A percentile compares a stretch with the other conserved stretches of the same genome.
Evolutionary conservation across 2,329 filamentous ascomycete genomes (phyloP).

Genomic region (Leptographium lundbergii): DNA sequence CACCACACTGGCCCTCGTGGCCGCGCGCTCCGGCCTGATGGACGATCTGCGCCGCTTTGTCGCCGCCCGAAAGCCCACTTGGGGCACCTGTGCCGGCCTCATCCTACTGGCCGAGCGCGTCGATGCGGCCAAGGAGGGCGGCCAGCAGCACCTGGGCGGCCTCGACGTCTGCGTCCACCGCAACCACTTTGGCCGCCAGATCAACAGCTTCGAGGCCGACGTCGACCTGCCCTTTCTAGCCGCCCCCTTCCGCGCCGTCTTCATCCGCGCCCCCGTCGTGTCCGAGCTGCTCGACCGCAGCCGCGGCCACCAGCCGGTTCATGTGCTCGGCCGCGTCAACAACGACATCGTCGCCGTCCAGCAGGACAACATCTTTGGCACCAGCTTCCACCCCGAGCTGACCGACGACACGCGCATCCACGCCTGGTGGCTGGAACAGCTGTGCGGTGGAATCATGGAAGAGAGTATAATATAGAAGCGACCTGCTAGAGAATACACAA

Average conservation of each 20-base stretch:
- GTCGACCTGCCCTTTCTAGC: constrained; percentile 60
- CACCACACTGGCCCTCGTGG: constrained; percentile 83
- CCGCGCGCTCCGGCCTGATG: constrained; percentile 65
- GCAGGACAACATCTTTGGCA: constrained; percentile 87
- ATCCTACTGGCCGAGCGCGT: constrained; percentile 83
- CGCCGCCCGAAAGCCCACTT: constrained; percentile 64
- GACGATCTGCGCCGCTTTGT: constrained; percentile 83
- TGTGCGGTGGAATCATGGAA: neutral
- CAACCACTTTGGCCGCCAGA: constrained; percentile 90
- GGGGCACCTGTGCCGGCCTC: constrained; percentile 92
- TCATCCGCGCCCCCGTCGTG: constrained; percentile 89
- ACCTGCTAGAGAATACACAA: constrained; percentile 10
- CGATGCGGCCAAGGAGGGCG: constrained; percentile 78
- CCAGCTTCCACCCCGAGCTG: constrained; percentile 90
- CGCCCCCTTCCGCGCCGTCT: constrained; percentile 61
- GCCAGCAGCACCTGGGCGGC: constrained; percentile 87
- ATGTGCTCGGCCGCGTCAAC: constrained; percentile 36
- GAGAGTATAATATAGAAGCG: too few relatives aligned
- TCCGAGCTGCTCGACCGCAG: constrained; percentile 45
- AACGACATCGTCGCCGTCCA: constrained; percentile 79
- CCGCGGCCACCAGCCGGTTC: constrained; percentile 20
- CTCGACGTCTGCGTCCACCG: constrained; percentile 82
- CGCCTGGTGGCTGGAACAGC: constrained; percentile 83
- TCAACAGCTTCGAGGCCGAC: constrained; percentile 75
- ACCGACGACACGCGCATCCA: constrained; percentile 83